A percentile compares a stretch with the other conserved stretches of the same genome.
Evolutionary conservation across 2,329 filamentous ascomycete species (phyloP).

Genomic region (Macroventuria anomochaeta): DNA sequence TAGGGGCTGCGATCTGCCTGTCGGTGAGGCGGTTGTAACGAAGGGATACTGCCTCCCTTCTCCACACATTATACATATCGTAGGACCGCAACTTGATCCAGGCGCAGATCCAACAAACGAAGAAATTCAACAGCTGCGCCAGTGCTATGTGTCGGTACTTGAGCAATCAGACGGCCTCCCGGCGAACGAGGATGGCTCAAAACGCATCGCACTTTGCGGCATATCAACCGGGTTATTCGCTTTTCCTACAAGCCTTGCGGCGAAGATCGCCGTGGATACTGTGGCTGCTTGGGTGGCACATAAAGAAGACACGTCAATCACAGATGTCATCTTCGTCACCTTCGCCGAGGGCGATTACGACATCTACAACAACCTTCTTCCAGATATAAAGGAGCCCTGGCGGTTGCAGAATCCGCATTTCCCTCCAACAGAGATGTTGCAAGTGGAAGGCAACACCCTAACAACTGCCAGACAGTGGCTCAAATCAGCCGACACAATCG

Average conservation of each 20-base stretch:
- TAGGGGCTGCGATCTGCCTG: slow-evolving; percentile 29
- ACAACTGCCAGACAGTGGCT: slow-evolving; percentile 32
- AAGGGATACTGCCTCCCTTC: slow-evolving; percentile 38
- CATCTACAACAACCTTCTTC: slow-evolving; percentile 25
- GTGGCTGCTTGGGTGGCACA: slow-evolving; percentile 38
- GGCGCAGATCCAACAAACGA: slow-evolving; percentile 26
- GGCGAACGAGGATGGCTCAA: slow-evolving; percentile 27
- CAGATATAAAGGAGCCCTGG: slow-evolving; percentile 1
- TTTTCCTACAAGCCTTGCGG: slow-evolving; percentile 40
- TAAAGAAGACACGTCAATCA: slow-evolving; percentile 33
- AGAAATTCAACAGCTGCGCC: slow-evolving; percentile 30
- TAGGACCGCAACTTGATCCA: slow-evolving; percentile 41
- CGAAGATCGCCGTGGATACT: slow-evolving; percentile 36
- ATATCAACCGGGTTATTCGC: slow-evolving; percentile 49
- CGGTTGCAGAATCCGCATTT: background rate
- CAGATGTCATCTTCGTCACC: slow-evolving; percentile 44
- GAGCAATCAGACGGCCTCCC: slow-evolving; percentile 36
- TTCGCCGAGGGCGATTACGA: slow-evolving; percentile 38
- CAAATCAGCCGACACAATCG: slow-evolving; percentile 28
- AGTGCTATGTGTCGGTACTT: slow-evolving; percentile 43
- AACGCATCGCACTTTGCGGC: slow-evolving; percentile 44
- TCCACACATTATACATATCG: slow-evolving; percentile 43
- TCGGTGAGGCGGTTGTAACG: slow-evolving; percentile 39
- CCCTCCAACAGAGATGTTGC: background rate
- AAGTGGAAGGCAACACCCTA: slow-evolving; percentile 12